Base-by-base conservation (phyloP, 352 stramenopile species). In the Aphanomyces astaci region DNA sequence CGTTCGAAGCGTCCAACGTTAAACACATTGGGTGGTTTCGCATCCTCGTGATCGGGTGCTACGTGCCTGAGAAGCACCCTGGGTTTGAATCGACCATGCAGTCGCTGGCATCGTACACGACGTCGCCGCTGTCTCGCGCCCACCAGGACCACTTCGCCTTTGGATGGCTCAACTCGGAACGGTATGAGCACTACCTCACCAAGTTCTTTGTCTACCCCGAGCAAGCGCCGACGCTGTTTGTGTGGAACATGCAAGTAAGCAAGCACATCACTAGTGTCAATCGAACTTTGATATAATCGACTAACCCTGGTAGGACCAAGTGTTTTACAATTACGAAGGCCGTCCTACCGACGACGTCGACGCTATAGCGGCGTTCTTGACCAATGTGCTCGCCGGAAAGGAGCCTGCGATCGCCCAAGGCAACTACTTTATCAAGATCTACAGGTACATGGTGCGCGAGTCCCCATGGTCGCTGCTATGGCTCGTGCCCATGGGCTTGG, bases 311-410 rank as follows among this genome's bases (percentile, higher is more conserved):
- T 39, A 59, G 51, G 51, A 32, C 30, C 51, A 59, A 59, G 51
- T 59, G 5, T 59, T 59, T 59, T 59, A 59, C 51, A 59, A 59
- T 25, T 59, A 59, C 51, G 51, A 59, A 30, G 51, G 51, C 17
- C 51, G 36, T 7, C n/a, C n/a, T n/a, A 15, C 51, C 13, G 25
- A 30, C 51, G 51, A 59, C 51, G 51, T 22, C 51, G 51, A 30
- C 19, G 25, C 51, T 4, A 59, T 59, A 1, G 2, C 25, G 13
- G 25, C 32, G 13, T 59, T 59, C 24, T 59, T 59, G n/a, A 30
- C 7, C 15, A 59, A 59, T 36, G 33, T 59, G 30, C 27, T 59
- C 22, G 27, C 30, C 19, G 51, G 51, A 4, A 59, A 59, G n/a
- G 51, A 59, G 30, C 51, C 5, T 13, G 51, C 51, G 25, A 59